A percentile compares a stretch with the other conserved stretches of the same genome.
phyloP scores from a whole-genome alignment of 352 stramenopile species.

The Globisporangium viniferum region DNA sequence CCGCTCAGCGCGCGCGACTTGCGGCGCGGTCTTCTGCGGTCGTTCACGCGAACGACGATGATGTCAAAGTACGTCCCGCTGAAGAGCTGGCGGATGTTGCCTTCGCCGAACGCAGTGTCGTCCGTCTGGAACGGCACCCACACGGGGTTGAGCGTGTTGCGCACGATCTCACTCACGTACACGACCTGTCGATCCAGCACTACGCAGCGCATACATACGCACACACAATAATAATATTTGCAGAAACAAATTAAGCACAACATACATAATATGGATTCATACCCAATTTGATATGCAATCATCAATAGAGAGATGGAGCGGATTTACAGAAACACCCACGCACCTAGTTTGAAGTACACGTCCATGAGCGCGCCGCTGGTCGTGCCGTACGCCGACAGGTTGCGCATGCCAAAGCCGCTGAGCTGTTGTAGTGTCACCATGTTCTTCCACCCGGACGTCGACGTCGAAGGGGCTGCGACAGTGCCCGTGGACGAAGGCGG shows the following conservation, averaged over 20 bases:
- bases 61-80: conserved; percentile 60
- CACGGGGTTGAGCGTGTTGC: conserved; percentile 72
- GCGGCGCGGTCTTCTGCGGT: conserved; percentile 40
- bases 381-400: conserved; percentile 53
- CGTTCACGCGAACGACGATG: conserved; percentile 59
- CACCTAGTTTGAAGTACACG: conserved; percentile 79
- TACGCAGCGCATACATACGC: conserved; percentile 13
- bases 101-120: conserved; percentile 22
- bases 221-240: neutral
- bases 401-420: conserved; percentile 74
- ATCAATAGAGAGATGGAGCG: neutral
- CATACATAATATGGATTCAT: neutral
- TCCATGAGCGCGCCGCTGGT: conserved; percentile 47
- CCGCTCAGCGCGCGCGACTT: conserved; percentile 48
- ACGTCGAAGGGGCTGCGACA: conserved; percentile 19
- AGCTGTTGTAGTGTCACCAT: conserved; percentile 74
- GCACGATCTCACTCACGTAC: conserved; percentile 73
- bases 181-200: conserved; percentile 64
- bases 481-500: neutral
- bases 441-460: conserved; percentile 21
- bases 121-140: conserved; percentile 77
- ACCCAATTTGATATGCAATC: neutral
- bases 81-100: conserved; percentile 32
- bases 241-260: neutral
- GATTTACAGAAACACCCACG: conserved; percentile 5